A percentile compares a stretch with the other conserved stretches of the same genome.
Evolutionary conservation across 176 grass and related monocot species (phyloP).

Genomic region (Eleusine coracana): DNA sequence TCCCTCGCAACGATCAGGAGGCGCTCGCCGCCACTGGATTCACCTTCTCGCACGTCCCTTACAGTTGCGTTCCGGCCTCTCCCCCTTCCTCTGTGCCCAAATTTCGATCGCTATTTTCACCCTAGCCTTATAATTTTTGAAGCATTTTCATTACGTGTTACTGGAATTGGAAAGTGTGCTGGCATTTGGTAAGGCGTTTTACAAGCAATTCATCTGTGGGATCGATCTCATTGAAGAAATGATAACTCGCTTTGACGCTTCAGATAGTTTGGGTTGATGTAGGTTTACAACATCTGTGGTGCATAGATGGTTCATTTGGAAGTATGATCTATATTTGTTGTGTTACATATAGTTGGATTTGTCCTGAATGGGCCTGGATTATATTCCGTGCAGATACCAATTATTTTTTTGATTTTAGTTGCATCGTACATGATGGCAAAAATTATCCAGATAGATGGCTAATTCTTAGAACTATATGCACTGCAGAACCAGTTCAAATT

Average conservation of each 20-base stretch:
- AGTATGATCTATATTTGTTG: too few species aligned
- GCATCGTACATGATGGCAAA: neutral
- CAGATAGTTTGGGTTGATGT: neutral
- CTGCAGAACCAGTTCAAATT: neutral
- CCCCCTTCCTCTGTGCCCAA: neutral
- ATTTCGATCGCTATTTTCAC: neutral
- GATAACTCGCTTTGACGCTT: neutral
- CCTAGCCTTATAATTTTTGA: neutral
- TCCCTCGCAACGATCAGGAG: slow-evolving; percentile 35
- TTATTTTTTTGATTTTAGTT: neutral
- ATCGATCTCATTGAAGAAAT: neutral
- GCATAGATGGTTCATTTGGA: neutral
- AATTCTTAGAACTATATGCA: neutral
- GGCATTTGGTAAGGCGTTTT: neutral
- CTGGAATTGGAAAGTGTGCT: neutral
- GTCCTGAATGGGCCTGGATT: too few species aligned
- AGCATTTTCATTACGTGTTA: neutral
- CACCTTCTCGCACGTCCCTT: slow-evolving; percentile 57
- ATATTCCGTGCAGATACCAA: too few species aligned
- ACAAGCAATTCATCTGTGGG: neutral
- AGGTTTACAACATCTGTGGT: neutral
- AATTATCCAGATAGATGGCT: neutral
- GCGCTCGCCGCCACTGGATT: slow-evolving; percentile 57
- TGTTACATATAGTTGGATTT: too few species aligned
- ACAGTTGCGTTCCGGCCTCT: slow-evolving; percentile 40